Evolutionary conservation across 2,329 filamentous ascomycete species (phyloP), one percentile per base, ranked within the genome.

Genomic region (Pleomassaria siparia): DNA sequence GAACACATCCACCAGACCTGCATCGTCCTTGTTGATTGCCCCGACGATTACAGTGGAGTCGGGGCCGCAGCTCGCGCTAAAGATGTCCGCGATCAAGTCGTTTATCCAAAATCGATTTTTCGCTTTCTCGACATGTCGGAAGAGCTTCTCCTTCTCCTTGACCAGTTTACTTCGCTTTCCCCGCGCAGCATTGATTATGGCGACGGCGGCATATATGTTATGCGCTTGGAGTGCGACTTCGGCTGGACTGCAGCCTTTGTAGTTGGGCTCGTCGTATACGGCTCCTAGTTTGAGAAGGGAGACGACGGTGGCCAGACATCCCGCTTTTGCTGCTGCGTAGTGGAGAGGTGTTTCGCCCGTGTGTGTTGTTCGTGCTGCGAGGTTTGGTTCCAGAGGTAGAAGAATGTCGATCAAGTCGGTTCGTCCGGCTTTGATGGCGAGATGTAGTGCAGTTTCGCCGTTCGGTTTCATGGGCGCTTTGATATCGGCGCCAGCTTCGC

Each of bases 31-130:
- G 47, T 67, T 67, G 49, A 70, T 64, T 0, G 64, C 61, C 32
- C 67, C 66, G 2, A 70, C 48, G 20, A 70, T 47, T 1, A 66
- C 56, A 1, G 64, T 67, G 1, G 65, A 67, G 35, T 67, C 62
- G 1, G 64, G 54, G 35, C 65, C 62, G 33, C 65, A 69, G 4
- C 62, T 59, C n/a, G 64, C 60, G 5, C 60, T 50, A 45, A 69
- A 67, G 4, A 67, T 58, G 32, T 64, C 59, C 8, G 63, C 59
- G 28, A 70, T 63, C 9, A 69, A 47, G n/a, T 67, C 64, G 30
- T 56, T 57, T 24, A 67, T 57, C 3, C 61, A 67, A 41, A 58
- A 59, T 12, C 58, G 56, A 3, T 55, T 59, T 25, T 59, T 53
- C 12, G 56, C 53, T n/a, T 57, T 60, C 26, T 66, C 55, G 2